phyloP scores from a whole-genome alignment of 2,329 filamentous ascomycete species.

The Exophiala sideris region DNA sequence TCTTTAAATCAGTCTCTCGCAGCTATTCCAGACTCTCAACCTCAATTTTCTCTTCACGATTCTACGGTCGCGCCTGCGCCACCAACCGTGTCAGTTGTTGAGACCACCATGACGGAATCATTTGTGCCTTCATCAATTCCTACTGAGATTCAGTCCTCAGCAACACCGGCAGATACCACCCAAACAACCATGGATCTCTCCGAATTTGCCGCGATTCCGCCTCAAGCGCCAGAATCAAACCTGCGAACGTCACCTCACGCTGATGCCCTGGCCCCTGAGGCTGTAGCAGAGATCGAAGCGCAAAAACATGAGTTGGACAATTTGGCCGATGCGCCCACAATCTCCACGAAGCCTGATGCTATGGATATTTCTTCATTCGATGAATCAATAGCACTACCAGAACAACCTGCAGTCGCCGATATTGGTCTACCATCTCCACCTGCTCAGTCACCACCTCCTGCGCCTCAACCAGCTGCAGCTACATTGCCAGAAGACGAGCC shows the following conservation, averaged over 20 bases:
- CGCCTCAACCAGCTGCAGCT: slow-evolving; percentile 35
- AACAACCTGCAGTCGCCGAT: slow-evolving; percentile 10
- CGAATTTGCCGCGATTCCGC: slow-evolving; percentile 14
- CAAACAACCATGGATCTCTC: slow-evolving; percentile 15
- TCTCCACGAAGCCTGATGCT: slow-evolving; percentile 9
- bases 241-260: slow-evolving; percentile 29
- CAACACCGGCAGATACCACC: slow-evolving; percentile 10
- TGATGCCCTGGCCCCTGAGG: slow-evolving; percentile 22
- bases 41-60: slow-evolving; percentile 8
- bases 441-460: slow-evolving; percentile 26
- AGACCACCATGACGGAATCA: slow-evolving; percentile 16
- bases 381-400: not conserved
- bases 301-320: slow-evolving; percentile 30
- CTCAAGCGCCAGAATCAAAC: slow-evolving; percentile 30
- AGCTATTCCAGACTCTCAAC: slow-evolving; percentile 20
- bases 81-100: slow-evolving; percentile 6
- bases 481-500: slow-evolving; percentile 8
- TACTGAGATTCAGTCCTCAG: slow-evolving; percentile 19
- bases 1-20: not conserved
- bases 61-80: slow-evolving; percentile 1
- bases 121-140: slow-evolving; percentile 25
- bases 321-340: slow-evolving; percentile 9
- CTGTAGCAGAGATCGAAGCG: slow-evolving; percentile 25
- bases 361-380: slow-evolving; percentile 2
- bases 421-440: slow-evolving; percentile 24